These are phyloP conservation scores for Plicaturopsis crispa DNA, from an alignment of 768 basidiomycete genomes.

Conservation along the genomic window DNA sequence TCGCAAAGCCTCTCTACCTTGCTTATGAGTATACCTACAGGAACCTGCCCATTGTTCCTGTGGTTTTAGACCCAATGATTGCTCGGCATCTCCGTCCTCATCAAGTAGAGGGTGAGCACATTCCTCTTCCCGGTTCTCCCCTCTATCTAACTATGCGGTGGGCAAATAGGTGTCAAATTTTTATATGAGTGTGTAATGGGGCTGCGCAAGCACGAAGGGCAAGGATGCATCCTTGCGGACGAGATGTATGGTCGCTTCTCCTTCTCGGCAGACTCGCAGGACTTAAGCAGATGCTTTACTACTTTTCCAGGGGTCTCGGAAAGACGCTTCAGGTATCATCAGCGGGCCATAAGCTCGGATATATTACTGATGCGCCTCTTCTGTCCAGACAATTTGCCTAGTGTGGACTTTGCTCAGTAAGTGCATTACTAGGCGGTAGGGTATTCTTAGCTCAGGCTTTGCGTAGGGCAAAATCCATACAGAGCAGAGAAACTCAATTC, in stretches of 20 bases:
- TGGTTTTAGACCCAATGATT: conserved; percentile 88
- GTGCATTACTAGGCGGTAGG: conserved; percentile 16
- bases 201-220: conserved; percentile 80
- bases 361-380: neutral
- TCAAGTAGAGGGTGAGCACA: conserved; percentile 80
- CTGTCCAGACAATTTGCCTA: conserved; percentile 74
- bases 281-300: conserved; percentile 94
- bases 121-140: conserved; percentile 7
- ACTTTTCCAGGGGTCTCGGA: conserved; percentile 77
- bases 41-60: conserved; percentile 57
- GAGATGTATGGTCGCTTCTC: conserved; percentile 59
- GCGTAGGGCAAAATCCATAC: conserved; percentile 79
- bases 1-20: conserved; percentile 2
- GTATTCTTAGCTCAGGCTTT: neutral
- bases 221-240: conserved; percentile 94
- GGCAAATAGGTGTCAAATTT: conserved; percentile 62
- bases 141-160: neutral
- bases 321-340: conserved; percentile 74
- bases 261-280: conserved; percentile 51
- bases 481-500: conserved; percentile 44
- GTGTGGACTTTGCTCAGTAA: conserved; percentile 88
- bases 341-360: no score
- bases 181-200: conserved; percentile 97
- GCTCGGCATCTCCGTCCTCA: conserved; percentile 74
- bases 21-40: conserved; percentile 27